Base-by-base conservation (phyloP, 1,284 basidiomycete genomes). In the Sanghuangporus weigelae region DNA sequence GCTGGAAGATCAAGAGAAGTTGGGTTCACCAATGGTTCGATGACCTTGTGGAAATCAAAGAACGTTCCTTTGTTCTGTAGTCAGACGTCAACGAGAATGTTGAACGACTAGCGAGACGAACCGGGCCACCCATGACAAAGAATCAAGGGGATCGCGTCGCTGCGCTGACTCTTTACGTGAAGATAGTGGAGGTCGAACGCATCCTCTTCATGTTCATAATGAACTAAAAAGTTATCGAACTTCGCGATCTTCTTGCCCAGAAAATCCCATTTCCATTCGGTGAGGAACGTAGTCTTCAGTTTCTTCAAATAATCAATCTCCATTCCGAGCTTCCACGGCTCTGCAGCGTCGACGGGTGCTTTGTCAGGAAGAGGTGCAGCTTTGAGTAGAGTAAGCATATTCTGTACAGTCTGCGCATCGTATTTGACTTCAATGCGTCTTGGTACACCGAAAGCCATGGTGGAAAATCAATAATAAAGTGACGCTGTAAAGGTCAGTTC, bases 61-160 rank as follows among this genome's bases (percentile, higher is more conserved):
- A 70, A 69, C 0, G 67, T 68, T n/a, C 70, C 69, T 65, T 55
- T n/a, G 1, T 50, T 49, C 14, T 8, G 12, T 12, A 39, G 40
- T 38, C 12, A 49, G 39, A 51, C 36, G 6, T 31, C 42, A 19
- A 11, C 4, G 39, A 51, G 1, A 35, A 57, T 31, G 23, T 31
- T n/a, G 5, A 3, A 19, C 4, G 26, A 57, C 3, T 50, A n/a
- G 14, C 11, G 35, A 36, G 7, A 58, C 56, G 19, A 26, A 65
- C 68, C 68, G 19, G 69, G 69, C 69, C 70, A 71, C 19, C 70
- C 70, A 60, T 71, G 70, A 6, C 68, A 49, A 16, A 71, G 51
- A n/a, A 70, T 62, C 7, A 71, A 40, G 12, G 70, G 70, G 21
- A 70, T 67, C 4, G 70, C 70, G 53, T 69, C 66, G 10, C 56